phyloP scores from a whole-genome alignment of 2,329 filamentous ascomycete genomes.

The Raffaelea ambrosiae region DNA sequence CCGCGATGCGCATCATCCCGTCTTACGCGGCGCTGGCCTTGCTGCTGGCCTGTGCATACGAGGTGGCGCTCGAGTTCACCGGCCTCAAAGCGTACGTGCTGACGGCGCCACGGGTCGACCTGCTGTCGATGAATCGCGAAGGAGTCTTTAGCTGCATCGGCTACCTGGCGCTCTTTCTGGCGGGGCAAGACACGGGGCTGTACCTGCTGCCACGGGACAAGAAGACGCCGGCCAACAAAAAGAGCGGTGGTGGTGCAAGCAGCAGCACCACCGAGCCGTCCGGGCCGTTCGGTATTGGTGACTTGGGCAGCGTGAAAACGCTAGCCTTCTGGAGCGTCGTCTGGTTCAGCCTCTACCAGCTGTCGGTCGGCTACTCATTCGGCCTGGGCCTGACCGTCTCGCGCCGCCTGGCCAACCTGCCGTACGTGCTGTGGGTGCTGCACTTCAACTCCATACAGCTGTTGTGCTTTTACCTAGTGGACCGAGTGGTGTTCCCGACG shows the following conservation, averaged over 20 bases:
- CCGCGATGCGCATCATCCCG: slow-evolving; percentile 59
- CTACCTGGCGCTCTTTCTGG: slow-evolving; percentile 90
- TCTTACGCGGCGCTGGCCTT: slow-evolving; percentile 71
- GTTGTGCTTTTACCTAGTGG: slow-evolving; percentile 66
- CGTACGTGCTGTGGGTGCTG: slow-evolving; percentile 88
- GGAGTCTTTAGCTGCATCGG: slow-evolving; percentile 92
- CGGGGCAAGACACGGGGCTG: slow-evolving; percentile 77
- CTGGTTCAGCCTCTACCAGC: slow-evolving; percentile 63
- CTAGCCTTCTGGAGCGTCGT: slow-evolving; percentile 55
- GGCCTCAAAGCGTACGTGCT: slow-evolving; percentile 76
- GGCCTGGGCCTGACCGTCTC: slow-evolving; percentile 73
- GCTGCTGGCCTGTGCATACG: slow-evolving; percentile 60
- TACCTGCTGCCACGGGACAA: slow-evolving; percentile 57
- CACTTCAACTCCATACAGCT: slow-evolving; percentile 86
- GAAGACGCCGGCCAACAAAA: neutral
- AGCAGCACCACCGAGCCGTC: no score
- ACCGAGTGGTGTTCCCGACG: slow-evolving; percentile 68
- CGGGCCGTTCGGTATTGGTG: no score
- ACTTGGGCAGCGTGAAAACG: slow-evolving; percentile 30
- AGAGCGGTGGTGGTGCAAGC: no score
- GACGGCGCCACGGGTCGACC: slow-evolving; percentile 65
- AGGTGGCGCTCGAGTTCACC: slow-evolving; percentile 67
- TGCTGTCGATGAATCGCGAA: slow-evolving; percentile 86
- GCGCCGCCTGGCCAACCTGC: slow-evolving; percentile 81
- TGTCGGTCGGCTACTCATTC: slow-evolving; percentile 53